Base-by-base conservation (phyloP, 2,329 filamentous ascomycete genomes). In the Aspergillus pseudoviridinutans region DNA sequence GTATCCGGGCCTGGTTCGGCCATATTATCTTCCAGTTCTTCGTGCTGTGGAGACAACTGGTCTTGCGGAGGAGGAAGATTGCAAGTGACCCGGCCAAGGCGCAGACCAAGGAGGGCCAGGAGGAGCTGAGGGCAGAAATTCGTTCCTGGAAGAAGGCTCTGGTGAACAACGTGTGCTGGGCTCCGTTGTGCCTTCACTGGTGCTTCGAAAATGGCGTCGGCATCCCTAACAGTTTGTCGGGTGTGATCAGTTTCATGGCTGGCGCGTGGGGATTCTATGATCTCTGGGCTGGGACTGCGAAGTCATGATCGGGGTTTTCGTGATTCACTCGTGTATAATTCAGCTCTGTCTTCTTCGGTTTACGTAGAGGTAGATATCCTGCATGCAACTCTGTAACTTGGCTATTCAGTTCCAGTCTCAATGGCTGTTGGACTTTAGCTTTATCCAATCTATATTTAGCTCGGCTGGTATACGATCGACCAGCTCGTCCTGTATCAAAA, bases 171-270 rank as follows among this genome's bases (percentile, higher is more conserved):
- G 70, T 85, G 60, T 86, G 88, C 32, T 96, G 90, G 86, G 85
- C 89, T 56, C 91, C 92, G 32, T 79, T 96, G 71, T 93, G 90
- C 60, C 69, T 93, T 27, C 91, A 97, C 77, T 96, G 90, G 88
- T 88, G 90, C 67, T 73, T 87, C 44, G 85, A 89, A 59, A 78
- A 83, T 56, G 90, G 89, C 0, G 70, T 86, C 53, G 74, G 73
- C 9, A 73, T 90, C 55, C 80, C 81, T 38, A 83, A 87, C 58
- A 78, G 80, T 59, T 75, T 81, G 68, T 77, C 87, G 27, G 87
- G 85, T 0, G 66, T 84, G 25, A 76, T 85, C 53, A 87, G 87
- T 6, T 80, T 78, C 50, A 67, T 80, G 59, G 80, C 80, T 14
- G 78, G 76, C 3, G 67, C 74, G 58, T 77, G 77, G 68, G 76